Conservation (phyloP, 768 basidiomycete genomes). For the Macrocybe gigantea region DNA sequence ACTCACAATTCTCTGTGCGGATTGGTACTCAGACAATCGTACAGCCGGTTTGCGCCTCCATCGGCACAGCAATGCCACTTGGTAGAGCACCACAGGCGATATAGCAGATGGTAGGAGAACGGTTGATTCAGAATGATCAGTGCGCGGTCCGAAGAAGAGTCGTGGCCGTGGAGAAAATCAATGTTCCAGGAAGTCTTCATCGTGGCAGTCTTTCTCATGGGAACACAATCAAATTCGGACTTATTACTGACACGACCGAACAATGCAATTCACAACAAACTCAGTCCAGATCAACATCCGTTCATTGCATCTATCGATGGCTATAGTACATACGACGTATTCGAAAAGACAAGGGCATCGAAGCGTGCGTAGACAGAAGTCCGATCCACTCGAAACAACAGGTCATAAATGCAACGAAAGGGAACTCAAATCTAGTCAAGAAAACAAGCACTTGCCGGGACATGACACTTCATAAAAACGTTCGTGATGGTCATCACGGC, state of each 20-base stretch:
- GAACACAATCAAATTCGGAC: too few species aligned
- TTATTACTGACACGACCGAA: too few species aligned
- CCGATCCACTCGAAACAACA: neutral
- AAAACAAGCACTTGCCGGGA: neutral
- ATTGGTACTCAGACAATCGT: slow-evolving; percentile 40
- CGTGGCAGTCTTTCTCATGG: too few species aligned
- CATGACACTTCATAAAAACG: neutral
- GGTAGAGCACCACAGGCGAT: slow-evolving; percentile 49
- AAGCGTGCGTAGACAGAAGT: neutral
- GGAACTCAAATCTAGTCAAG: slow-evolving; percentile 1
- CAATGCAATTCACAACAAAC: too few species aligned
- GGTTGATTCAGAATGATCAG: slow-evolving; percentile 91
- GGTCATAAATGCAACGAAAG: neutral
- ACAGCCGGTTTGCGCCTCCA: slow-evolving; percentile 82
- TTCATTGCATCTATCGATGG: too few species aligned
- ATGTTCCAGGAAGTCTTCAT: slow-evolving; percentile 26
- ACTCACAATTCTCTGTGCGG: slow-evolving; percentile 9
- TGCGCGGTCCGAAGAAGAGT: slow-evolving; percentile 28
- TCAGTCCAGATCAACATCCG: too few species aligned
- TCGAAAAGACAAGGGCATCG: too few species aligned
- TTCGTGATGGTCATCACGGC: slow-evolving; percentile 26
- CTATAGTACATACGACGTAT: too few species aligned
- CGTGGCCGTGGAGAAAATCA: slow-evolving; percentile 28
- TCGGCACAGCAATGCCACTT: slow-evolving; percentile 72
- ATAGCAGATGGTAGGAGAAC: slow-evolving; percentile 59